Base-by-base conservation (phyloP, 1,139 yeast genomes). In the Blastobotrys ciferrii region DNA sequence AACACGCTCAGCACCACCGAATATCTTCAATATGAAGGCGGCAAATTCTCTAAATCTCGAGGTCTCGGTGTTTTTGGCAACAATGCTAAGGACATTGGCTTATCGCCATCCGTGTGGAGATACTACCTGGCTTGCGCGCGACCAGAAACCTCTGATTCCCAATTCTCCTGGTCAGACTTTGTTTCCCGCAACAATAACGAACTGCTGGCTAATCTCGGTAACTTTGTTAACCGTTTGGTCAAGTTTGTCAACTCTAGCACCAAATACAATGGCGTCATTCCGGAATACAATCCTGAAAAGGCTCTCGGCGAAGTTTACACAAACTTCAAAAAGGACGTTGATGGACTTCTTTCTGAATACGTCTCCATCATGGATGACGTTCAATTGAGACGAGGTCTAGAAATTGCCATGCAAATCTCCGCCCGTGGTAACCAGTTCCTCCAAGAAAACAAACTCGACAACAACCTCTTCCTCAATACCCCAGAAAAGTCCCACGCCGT, bases 11-110 rank as follows among this genome's bases (percentile, higher is more conserved):
- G 84, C 64, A 91, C 98, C 46, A 92, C 99, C 13, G 99, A 92
- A 71, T 92, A 92, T 66, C 76, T 92, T 63, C 98, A 92, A 70
- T 92, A 92, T 65, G 98, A 92, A 73, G 95, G 94, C 53, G 98
- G 98, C 55, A 92, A 94, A 69, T 92, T 92, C 73, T 91, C 98
- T 53, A 92, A 92, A 72, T 87, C 96, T 23, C 82, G 98, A 72
- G 94, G 94, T 58, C 80, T 92, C 53, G 99, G 99, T 69, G 99
- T 92, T 25, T 92, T 92, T 65, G 99, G 99, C 64, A 91, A 92
- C 73, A 89, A 88, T 66, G 99, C 98, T 37, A 82, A 88, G 70
- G 96, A 87, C 37, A 87, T 95, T 36, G 96, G 97, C 35, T 70
- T 92, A 32, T 75, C 95, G 1, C 82, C 98, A 40, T 84, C 96